phyloP scores from a whole-genome alignment of 2,329 filamentous ascomycete genomes.

The Colletotrichum sp. region DNA sequence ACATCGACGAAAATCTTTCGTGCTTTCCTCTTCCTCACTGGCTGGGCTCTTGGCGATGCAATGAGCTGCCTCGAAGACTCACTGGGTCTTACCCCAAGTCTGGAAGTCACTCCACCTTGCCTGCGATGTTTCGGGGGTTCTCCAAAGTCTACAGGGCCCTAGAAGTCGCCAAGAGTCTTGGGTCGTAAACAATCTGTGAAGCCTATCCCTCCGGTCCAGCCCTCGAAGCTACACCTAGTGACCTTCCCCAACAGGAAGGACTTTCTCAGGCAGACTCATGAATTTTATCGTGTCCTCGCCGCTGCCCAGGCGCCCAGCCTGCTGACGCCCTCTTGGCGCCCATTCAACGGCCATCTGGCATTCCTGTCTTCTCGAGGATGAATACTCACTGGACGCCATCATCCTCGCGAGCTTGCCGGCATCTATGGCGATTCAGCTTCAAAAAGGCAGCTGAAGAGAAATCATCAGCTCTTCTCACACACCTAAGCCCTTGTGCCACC shows the following conservation, averaged over 20 bases:
- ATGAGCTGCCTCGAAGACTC: background rate
- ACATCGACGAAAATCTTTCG: conserved; percentile 5
- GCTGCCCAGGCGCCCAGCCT: conserved; percentile 7
- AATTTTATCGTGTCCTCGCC: background rate
- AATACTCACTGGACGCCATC: background rate
- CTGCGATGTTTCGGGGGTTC: background rate
- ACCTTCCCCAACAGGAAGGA: conserved; percentile 14
- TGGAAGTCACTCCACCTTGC: background rate
- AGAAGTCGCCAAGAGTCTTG: background rate
- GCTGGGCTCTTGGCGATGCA: conserved; percentile 6
- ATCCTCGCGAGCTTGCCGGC: conserved; percentile 1
- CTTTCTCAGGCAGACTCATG: background rate
- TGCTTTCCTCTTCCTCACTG: background rate
- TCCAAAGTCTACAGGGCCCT: background rate
- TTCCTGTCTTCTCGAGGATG: background rate
- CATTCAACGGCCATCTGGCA: background rate
- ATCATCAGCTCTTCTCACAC: background rate
- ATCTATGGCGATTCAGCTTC: background rate
- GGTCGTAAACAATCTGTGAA: background rate
- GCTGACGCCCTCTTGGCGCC: conserved; percentile 19
- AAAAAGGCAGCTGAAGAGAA: background rate
- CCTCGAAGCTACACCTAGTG: background rate
- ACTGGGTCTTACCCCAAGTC: background rate
- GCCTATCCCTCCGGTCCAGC: background rate
- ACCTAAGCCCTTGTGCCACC: background rate